Conservation (phyloP, 2,329 filamentous ascomycete genomes). For the Curvularia spicifera region DNA sequence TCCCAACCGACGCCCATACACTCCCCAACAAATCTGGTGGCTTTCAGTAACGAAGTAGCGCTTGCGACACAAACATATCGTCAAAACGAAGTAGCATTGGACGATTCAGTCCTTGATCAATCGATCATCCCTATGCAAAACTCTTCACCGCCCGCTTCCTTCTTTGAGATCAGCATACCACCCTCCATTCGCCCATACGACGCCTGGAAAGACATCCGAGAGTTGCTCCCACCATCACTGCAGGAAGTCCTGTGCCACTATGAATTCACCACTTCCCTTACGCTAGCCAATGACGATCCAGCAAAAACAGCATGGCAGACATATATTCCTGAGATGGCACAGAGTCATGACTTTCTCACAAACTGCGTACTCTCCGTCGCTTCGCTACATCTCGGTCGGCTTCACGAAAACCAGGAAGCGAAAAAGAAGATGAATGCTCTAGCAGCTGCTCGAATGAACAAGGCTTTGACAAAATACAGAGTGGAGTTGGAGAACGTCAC, state of each 20-base stretch:
- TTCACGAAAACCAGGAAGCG: conserved; percentile 38
- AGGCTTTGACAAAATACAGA: conserved; percentile 40
- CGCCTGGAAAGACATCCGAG: conserved; percentile 38
- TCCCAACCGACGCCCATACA: not conserved
- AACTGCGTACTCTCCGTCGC: conserved; percentile 56
- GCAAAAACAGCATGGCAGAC: conserved; percentile 44
- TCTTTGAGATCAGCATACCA: conserved; percentile 25
- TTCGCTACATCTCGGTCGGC: conserved; percentile 54
- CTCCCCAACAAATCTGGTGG: conserved; percentile 10
- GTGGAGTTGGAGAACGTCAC: conserved; percentile 45
- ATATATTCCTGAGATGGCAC: conserved; percentile 49
- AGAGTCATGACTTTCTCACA: conserved; percentile 53
- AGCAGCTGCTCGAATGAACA: conserved; percentile 46
- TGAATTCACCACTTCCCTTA: conserved; percentile 42
- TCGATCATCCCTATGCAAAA: not conserved
- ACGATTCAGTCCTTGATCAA: conserved; percentile 4
- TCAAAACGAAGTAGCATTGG: conserved; percentile 18
- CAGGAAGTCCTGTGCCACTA: conserved; percentile 44
- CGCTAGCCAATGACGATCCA: conserved; percentile 37
- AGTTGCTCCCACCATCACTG: conserved; percentile 30
- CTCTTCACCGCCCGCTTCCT: conserved; percentile 1
- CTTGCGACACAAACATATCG: conserved; percentile 16
- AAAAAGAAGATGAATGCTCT: conserved; percentile 36
- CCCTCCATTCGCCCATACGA: conserved; percentile 35
- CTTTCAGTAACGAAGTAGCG: conserved; percentile 16